phyloP scores from a whole-genome alignment of 2,329 filamentous ascomycete species.

The Pseudodiploospora longispora region DNA sequence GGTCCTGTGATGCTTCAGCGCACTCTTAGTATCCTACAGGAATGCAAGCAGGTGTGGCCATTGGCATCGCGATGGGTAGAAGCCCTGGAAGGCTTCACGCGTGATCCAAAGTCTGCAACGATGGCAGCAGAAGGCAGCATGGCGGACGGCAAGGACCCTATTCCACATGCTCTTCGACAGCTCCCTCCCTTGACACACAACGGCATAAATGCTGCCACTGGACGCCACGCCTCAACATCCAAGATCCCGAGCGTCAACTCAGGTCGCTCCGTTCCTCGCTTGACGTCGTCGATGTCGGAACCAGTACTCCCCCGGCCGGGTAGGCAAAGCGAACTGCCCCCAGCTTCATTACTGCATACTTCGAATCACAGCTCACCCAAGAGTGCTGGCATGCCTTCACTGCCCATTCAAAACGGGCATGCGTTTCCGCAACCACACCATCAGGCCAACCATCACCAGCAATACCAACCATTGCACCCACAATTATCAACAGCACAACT shows the following conservation, averaged over 20 bases:
- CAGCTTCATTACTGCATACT: not conserved
- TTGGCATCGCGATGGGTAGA: constrained; percentile 45
- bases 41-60: constrained; percentile 44
- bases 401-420: constrained; percentile 11
- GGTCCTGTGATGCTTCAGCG: constrained; percentile 39
- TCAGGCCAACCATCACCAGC: constrained; percentile 10
- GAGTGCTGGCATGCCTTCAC: no score
- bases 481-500: not conserved
- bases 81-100: constrained; percentile 38
- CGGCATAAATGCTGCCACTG: constrained; percentile 6
- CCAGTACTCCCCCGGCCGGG: not conserved
- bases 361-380: not conserved
- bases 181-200: constrained; percentile 9
- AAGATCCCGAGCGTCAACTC: not conserved
- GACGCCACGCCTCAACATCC: not conserved
- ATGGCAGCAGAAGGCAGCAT: constrained; percentile 38
- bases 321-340: not conserved
- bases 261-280: not conserved
- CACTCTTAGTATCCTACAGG: constrained; percentile 36
- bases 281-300: not conserved
- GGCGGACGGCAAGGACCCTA: constrained; percentile 37
- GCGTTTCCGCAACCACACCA: constrained; percentile 9
- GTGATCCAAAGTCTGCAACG: constrained; percentile 32
- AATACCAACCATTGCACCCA: constrained; percentile 9
- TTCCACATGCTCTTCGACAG: constrained; percentile 17